A percentile compares a stretch with the other conserved stretches of the same genome.
Evolutionary conservation across 2,329 filamentous ascomycete genomes (phyloP).

Genomic region (Colletotrichum shisoi): DNA sequence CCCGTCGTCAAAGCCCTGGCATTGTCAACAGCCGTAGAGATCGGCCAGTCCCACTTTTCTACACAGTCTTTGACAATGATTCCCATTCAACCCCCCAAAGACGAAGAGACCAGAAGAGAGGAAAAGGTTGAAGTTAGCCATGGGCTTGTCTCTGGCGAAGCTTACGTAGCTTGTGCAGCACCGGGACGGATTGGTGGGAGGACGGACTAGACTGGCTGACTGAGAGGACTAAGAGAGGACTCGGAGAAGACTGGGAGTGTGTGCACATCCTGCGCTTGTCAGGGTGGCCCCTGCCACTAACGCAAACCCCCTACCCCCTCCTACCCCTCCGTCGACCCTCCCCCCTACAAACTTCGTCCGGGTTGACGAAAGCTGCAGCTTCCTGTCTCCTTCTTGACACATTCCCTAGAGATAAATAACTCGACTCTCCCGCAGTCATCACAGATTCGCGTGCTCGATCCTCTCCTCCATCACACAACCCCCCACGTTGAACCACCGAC

Average conservation of each 20-base stretch:
- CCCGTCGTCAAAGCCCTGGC: conserved; percentile 25
- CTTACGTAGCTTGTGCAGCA: background rate
- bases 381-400: conserved; percentile 36
- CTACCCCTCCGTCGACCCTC: conserved; percentile 39
- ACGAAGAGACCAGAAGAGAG: background rate
- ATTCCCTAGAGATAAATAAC: conserved; percentile 40
- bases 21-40: conserved; percentile 14
- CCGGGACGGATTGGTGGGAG: conserved; percentile 6
- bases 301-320: conserved; percentile 33
- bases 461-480: conserved; percentile 28
- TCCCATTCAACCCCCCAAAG: conserved; percentile 2
- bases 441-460: conserved; percentile 32
- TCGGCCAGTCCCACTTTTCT: conserved; percentile 28
- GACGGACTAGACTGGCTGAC: conserved; percentile 10
- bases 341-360: conserved; percentile 38
- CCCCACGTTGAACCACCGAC: conserved; percentile 28
- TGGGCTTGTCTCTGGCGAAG: conserved; percentile 22
- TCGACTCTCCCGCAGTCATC: conserved; percentile 35
- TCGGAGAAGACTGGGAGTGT: background rate
- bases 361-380: conserved; percentile 39
- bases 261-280: conserved; percentile 15
- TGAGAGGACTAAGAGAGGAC: background rate
- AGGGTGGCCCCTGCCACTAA: conserved; percentile 34
- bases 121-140: conserved; percentile 14
- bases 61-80: conserved; percentile 21